Evolutionary conservation across 805 yeast species (phyloP).

Genomic region (Nematodospora valgi): DNA sequence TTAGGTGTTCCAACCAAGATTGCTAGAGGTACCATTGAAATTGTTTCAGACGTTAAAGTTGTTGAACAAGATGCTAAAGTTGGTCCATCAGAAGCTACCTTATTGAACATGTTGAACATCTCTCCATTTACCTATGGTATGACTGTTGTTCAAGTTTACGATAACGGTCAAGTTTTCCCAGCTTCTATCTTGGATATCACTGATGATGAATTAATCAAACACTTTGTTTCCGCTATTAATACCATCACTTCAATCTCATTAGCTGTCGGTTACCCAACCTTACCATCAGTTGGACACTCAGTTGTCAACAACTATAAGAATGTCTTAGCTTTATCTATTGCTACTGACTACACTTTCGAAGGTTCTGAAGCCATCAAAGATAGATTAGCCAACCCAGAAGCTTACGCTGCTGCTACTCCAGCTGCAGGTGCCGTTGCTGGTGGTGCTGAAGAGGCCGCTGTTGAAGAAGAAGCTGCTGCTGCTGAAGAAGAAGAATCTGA

Average conservation of each 20-base stretch:
- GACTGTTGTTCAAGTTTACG: conserved; percentile 95
- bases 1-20: conserved; percentile 99
- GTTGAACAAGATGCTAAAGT: conserved; percentile 82
- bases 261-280: conserved; percentile 99
- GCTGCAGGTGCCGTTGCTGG: conserved; percentile 62
- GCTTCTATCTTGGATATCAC: conserved; percentile 95
- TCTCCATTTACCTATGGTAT: conserved; percentile 99
- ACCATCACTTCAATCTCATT: conserved; percentile 94
- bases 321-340: conserved; percentile 95
- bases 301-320: conserved; percentile 99
- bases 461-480: conserved; percentile 67
- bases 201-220: conserved; percentile 90
- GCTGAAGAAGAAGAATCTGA: conserved; percentile 75
- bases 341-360: conserved; percentile 98
- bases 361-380: conserved; percentile 99
- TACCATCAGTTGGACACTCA: conserved; percentile 99
- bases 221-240: conserved; percentile 89
- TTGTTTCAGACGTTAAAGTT: conserved; percentile 94
- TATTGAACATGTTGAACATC: conserved; percentile 98
- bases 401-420: conserved; percentile 99
- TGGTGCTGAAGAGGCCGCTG: conserved; percentile 71
- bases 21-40: conserved; percentile 99
- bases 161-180: conserved; percentile 98
- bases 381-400: conserved; percentile 99
- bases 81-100: conserved; percentile 98